phyloP scores from a whole-genome alignment of 192 early-diverging fungal species.

The Gamsiella multidivaricata region DNA sequence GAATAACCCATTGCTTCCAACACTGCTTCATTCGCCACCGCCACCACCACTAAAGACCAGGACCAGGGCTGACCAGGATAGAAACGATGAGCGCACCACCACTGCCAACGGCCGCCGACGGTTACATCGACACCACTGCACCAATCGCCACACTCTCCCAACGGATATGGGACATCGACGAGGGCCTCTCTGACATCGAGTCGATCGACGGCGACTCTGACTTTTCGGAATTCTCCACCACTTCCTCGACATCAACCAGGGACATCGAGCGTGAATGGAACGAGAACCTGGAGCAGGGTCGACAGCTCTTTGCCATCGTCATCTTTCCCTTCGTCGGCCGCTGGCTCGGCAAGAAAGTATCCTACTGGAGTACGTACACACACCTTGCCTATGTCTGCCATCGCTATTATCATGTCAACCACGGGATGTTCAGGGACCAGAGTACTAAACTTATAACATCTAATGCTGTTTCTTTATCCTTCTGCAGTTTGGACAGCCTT shows the following conservation, averaged over 20 bases:
- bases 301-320: slow-evolving; percentile 59
- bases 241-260: slow-evolving; percentile 40
- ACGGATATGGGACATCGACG: slow-evolving; percentile 50
- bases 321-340: slow-evolving; percentile 64
- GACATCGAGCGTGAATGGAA: slow-evolving; percentile 67
- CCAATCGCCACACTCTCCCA: slow-evolving; percentile 9
- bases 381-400: too few relatives aligned
- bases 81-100: slow-evolving; percentile 14
- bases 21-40: not conserved
- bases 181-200: slow-evolving; percentile 31
- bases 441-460: not conserved
- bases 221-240: slow-evolving; percentile 51
- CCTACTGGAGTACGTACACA: slow-evolving; percentile 59
- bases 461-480: not conserved
- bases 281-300: slow-evolving; percentile 62
- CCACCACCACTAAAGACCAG: not conserved
- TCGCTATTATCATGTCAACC: too few relatives aligned
- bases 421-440: not conserved
- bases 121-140: slow-evolving; percentile 41
- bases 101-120: slow-evolving; percentile 38
- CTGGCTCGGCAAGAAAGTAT: slow-evolving; percentile 63
- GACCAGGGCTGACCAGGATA: too few relatives aligned
- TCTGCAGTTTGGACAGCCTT: slow-evolving; percentile 38
- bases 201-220: slow-evolving; percentile 52
- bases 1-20: too few relatives aligned